These are phyloP conservation scores for Chlorella sp. DNA, from an alignment of 139 green algal species.

Conservation along the genomic window DNA sequence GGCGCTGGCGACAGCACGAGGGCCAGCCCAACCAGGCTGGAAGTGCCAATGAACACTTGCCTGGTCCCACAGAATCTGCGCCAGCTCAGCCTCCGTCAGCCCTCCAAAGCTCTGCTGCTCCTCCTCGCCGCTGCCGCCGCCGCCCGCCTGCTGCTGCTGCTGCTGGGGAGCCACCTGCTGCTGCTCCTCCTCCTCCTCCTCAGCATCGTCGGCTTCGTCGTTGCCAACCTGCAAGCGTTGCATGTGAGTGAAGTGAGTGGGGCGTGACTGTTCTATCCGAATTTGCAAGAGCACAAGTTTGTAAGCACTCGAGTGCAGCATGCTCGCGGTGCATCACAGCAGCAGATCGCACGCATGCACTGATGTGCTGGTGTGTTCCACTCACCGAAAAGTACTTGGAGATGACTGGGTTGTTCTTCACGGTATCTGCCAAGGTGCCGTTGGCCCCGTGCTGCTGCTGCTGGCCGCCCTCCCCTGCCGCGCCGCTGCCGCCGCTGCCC, in stretches of 20 bases:
- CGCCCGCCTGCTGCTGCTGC: constrained; percentile 7
- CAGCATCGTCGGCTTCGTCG: constrained; percentile 26
- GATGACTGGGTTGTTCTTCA: constrained; percentile 53
- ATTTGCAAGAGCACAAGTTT: too few species aligned
- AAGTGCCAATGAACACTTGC: background rate
- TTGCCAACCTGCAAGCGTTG: constrained; percentile 26
- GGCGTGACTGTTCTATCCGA: too few species aligned
- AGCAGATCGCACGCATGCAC: too few species aligned
- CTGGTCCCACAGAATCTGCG: constrained; percentile 50
- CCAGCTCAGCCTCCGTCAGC: constrained; percentile 10
- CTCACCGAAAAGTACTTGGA: constrained; percentile 70
- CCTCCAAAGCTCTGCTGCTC: constrained; percentile 26
- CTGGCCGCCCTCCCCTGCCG: background rate
- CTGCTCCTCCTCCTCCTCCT: constrained; percentile 21
- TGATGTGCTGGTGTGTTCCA: too few species aligned
- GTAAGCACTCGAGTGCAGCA: too few species aligned
- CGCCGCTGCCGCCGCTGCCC: background rate
- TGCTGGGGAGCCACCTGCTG: background rate
- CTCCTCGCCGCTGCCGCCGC: background rate
- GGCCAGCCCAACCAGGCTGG: background rate
- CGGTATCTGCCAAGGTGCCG: constrained; percentile 16
- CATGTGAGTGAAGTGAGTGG: background rate
- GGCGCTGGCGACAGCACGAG: too few species aligned
- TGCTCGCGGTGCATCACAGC: too few species aligned
- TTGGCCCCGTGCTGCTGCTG: background rate